Conservation (phyloP, 148 eudicot genomes). For the Vaccinium macrocarpon region DNA sequence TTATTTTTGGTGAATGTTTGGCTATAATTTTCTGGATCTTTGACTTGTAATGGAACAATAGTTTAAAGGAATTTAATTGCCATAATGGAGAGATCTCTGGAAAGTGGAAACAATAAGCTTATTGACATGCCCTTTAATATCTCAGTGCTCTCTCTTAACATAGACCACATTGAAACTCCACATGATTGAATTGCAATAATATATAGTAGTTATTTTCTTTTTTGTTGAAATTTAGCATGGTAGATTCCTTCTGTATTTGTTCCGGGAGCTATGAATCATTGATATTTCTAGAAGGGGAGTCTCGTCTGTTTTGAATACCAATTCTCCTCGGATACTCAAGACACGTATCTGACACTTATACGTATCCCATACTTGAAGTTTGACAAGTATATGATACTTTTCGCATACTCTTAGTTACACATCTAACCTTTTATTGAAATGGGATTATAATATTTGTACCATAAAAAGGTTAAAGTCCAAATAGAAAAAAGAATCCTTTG, state of each 20-base stretch:
- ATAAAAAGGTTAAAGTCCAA: not conserved
- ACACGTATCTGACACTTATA: not conserved
- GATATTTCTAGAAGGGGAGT: not conserved
- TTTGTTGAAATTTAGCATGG: not conserved
- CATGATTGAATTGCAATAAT: not conserved
- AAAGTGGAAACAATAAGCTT: not conserved
- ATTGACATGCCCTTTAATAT: not conserved
- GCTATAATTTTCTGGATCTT: not conserved
- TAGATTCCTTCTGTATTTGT: not conserved
- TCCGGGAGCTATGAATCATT: not conserved
- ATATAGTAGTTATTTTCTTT: not conserved
- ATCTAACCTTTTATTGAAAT: not conserved
- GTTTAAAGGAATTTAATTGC: not conserved
- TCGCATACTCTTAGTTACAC: not conserved
- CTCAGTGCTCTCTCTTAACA: not conserved
- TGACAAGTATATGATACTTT: not conserved
- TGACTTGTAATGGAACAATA: too few relatives aligned
- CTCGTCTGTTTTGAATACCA: not conserved
- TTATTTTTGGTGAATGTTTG: not conserved
- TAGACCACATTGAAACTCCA: not conserved
- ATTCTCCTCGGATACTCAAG: not conserved
- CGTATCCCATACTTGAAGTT: not conserved
- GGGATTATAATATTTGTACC: not conserved
- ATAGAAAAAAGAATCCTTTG: not conserved
- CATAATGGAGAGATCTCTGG: not conserved